A percentile compares a stretch with the other conserved stretches of the same genome.
phyloP scores from a whole-genome alignment of 805 yeast species.

The Zygosaccharomyces pseudorouxii region DNA sequence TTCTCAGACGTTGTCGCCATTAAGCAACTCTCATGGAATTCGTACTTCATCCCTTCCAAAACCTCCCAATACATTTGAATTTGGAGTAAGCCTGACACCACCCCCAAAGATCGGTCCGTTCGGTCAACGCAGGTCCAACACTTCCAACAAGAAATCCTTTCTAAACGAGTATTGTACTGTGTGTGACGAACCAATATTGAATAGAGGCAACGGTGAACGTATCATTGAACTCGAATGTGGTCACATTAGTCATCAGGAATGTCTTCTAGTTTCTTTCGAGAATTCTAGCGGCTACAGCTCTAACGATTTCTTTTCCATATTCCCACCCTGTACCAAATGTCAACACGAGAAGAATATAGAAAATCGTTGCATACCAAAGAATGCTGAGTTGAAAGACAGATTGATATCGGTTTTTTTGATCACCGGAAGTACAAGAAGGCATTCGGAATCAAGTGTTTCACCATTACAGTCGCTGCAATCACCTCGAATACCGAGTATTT shows the following conservation, averaged over 20 bases:
- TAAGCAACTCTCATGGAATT: constrained; percentile 15
- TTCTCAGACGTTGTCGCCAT: constrained; percentile 6
- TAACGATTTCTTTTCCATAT: constrained; percentile 21
- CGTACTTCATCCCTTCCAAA: constrained; percentile 31
- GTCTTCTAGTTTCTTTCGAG: constrained; percentile 43
- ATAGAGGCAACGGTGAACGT: constrained; percentile 42
- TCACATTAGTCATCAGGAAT: constrained; percentile 55
- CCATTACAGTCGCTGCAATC: not conserved
- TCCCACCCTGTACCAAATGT: constrained; percentile 30
- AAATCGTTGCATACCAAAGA: constrained; percentile 28
- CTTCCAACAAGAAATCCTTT: constrained; percentile 25
- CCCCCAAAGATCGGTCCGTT: constrained; percentile 19
- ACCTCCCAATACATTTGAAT: constrained; percentile 15
- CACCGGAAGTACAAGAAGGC: constrained; percentile 6
- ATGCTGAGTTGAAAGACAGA: constrained; percentile 26
- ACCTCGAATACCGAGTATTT: not conserved
- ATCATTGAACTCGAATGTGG: constrained; percentile 49
- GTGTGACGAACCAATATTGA: constrained; percentile 49
- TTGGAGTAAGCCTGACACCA: not conserved
- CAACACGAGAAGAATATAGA: constrained; percentile 7
- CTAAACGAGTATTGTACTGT: constrained; percentile 33
- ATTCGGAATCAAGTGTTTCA: constrained; percentile 5
- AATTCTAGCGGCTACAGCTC: constrained; percentile 5
- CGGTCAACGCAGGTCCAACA: constrained; percentile 8
- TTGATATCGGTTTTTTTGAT: constrained; percentile 27